Conservation (phyloP, 2,329 filamentous ascomycete genomes). For the Aureobasidium pullulans region DNA sequence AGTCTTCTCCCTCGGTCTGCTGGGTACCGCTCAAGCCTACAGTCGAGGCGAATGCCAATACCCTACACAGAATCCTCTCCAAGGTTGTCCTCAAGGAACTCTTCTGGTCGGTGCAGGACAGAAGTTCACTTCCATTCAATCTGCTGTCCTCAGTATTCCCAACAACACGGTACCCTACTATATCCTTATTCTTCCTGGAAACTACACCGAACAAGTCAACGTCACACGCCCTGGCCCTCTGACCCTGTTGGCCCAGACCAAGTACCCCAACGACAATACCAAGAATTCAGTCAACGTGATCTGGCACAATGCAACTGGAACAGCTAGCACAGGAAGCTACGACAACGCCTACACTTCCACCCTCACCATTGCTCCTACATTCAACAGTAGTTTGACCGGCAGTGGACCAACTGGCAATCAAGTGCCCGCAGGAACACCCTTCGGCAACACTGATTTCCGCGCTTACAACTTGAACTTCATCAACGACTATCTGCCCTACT, state of each 20-base stretch:
- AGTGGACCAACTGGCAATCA: conserved; percentile 54
- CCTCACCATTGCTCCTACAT: conserved; percentile 55
- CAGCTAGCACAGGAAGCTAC: conserved; percentile 32
- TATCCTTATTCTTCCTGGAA: conserved; percentile 54
- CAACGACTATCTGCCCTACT: conserved; percentile 49
- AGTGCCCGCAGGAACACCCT: conserved; percentile 54
- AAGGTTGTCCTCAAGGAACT: conserved; percentile 32
- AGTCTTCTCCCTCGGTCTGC: conserved; percentile 4
- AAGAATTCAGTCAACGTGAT: conserved; percentile 50
- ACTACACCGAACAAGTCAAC: conserved; percentile 59
- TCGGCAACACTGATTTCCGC: conserved; percentile 56
- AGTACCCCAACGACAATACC: conserved; percentile 38
- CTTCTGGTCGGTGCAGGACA: conserved; percentile 23
- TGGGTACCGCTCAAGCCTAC: conserved; percentile 6
- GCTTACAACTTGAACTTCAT: conserved; percentile 61
- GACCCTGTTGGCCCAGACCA: conserved; percentile 53
- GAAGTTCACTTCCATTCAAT: conserved; percentile 36
- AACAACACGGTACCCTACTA: conserved; percentile 40
- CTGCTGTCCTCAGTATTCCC: conserved; percentile 41
- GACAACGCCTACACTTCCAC: conserved; percentile 59
- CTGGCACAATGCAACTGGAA: conserved; percentile 51
- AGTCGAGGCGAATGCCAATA: conserved; percentile 28
- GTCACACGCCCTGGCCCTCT: conserved; percentile 55
- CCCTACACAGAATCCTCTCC: conserved; percentile 29
- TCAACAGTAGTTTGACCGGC: conserved; percentile 56